Base-by-base conservation (phyloP, 1,284 basidiomycete species). In the Amylostereum areolatum region DNA sequence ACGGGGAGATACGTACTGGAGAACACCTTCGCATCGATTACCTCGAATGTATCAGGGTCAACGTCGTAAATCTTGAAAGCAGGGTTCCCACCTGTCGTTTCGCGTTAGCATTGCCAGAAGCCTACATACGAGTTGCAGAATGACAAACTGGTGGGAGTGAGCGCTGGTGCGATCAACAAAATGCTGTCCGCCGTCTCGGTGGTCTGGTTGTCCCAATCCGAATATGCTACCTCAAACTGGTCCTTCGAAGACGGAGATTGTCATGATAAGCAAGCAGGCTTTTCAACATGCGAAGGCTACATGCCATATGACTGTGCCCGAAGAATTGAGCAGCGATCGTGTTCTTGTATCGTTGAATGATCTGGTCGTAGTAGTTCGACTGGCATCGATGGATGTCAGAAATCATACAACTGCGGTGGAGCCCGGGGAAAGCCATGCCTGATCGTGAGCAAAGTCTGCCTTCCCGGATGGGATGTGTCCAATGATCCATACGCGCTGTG, bases 211-310 rank as follows among this genome's bases (percentile, higher is more conserved):
- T 60, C 60, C 52, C 74, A 81, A 59, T 81, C 69, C 0, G 75
- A 74, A 55, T 83, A 83, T 3, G 72, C 74, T 43, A 83, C 72
- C 52, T 75, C 72, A 55, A 81, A 80, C 62, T 82, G 70, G 55
- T 81, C 78, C 69, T 63, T 42, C 29, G 24, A 35, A 35, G 28
- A n/a, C n/a, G n/a, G n/a, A n/a, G n/a, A n/a, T n/a, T n/a, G n/a
- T n/a, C n/a, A n/a, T n/a, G 8, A 35, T 35, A 8, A 35, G 33
- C n/a, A n/a, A 35, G n/a, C 8, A n/a, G n/a, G 8, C 8, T 8
- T n/a, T 35, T 8, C 33, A 8, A 35, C 33, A 35, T n/a, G 33
- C 33, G 33, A 3, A 11, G 7, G 30, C 18, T n/a, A 33, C 53
- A 10, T 44, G 63, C 62, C 44, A 58, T 58, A 50, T 71, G 73